Percentiles rank a stretch among this genome's conserved stretches.
Evolutionary conservation across 2,329 filamentous ascomycete genomes (phyloP).

Genomic region (Fusarium sp.): DNA sequence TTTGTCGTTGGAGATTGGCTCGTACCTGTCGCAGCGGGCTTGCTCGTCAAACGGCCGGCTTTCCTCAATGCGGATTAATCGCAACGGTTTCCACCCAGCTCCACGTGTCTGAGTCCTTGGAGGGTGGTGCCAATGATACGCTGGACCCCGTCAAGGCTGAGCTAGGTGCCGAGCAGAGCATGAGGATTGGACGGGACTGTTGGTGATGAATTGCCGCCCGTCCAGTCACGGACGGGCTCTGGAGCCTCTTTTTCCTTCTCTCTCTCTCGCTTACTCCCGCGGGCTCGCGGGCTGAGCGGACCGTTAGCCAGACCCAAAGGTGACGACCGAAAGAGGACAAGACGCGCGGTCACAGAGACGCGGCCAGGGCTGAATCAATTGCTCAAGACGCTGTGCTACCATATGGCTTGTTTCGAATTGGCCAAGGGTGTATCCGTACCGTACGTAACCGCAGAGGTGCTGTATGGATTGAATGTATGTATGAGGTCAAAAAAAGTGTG

Average conservation of each 20-base stretch:
- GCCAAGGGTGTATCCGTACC: conserved; percentile 9
- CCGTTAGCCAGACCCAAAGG: conserved; percentile 1
- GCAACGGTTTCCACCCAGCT: conserved; percentile 37
- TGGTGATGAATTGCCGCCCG: conserved; percentile 12
- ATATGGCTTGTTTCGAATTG: conserved; percentile 21
- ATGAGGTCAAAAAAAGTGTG: conserved; percentile 9
- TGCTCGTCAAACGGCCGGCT: conserved; percentile 31
- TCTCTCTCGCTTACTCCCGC: conserved; percentile 24
- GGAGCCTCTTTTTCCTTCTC: background rate
- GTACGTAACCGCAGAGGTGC: conserved; percentile 5
- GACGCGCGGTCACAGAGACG: conserved; percentile 4
- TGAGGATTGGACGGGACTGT: conserved; percentile 4
- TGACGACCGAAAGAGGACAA: background rate
- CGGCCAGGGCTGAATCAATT: conserved; percentile 6
- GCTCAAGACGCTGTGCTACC: conserved; percentile 15
- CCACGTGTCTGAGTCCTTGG: conserved; percentile 36
- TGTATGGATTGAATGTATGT: conserved; percentile 1
- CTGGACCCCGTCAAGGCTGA: conserved; percentile 19
- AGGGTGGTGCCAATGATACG: conserved; percentile 28
- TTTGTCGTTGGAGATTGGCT: conserved; percentile 5
- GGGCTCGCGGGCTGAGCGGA: conserved; percentile 16
- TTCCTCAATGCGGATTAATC: conserved; percentile 35
- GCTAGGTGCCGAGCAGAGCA: conserved; percentile 2
- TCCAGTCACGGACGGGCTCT: conserved; percentile 12
- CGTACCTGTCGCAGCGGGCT: conserved; percentile 1